Base-by-base conservation (phyloP, 768 basidiomycete species). In the Clitopilus hobsonii region DNA sequence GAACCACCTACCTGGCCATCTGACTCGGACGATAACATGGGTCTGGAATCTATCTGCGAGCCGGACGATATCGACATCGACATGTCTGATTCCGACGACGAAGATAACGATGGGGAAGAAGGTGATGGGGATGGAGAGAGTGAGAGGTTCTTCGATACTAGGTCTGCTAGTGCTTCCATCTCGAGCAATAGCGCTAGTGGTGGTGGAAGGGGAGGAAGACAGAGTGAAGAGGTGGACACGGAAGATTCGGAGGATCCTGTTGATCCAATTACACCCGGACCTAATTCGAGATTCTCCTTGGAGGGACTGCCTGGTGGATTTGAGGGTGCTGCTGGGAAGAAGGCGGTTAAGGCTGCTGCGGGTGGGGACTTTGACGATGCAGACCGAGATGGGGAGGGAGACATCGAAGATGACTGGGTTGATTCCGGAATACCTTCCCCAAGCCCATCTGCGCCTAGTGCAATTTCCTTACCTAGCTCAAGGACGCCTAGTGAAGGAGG, bases 1-100 rank as follows among this genome's bases (percentile, higher is more conserved):
- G 91, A 94, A 59, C 91, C 89, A 0, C 93, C 94, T 1, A 79
- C 78, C 4, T 97, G 94, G 93, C 79, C 84, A 6, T 80, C 76
- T 0, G 88, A 88, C 64, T 83, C 79, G 8, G 91, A 91, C 55
- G 88, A 88, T 58, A 79, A 80, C 55, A 84, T 89, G 73, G 91
- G 86, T 0, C 69, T 94, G 20, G 88, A 92, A 63, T 90, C 88
- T 4, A 84, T 96, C 22, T 94, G 91, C 7, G 93, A 89, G 54
- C 83, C 85, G 26, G 82, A 88, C 58, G 86, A 87, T 49, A 67
- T 84, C 59, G 83, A 84, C 50, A 62, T 70, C 49, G 79, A 80
- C 14, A 79, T 79, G 25, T n/a, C n/a, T n/a, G n/a, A n/a, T n/a
- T n/a, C n/a, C n/a, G 74, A 74, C 1, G 59, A 54, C 0, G 59